These are phyloP conservation scores for Camellia japonica DNA, from an alignment of 148 eudicot genomes.

Conservation along the genomic window DNA sequence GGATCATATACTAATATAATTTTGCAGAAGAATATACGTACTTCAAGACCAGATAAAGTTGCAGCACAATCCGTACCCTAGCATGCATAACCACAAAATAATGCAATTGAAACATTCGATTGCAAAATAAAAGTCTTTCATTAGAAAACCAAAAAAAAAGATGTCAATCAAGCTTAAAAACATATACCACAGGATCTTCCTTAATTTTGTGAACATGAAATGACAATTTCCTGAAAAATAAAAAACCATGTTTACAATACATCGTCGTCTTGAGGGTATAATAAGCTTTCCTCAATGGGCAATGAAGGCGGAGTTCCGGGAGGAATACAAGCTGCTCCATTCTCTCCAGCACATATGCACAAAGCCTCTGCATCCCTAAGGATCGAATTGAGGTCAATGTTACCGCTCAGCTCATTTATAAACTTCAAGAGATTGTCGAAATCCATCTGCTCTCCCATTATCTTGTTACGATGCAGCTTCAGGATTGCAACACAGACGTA, in stretches of 20 bases:
- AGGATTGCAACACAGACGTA: conserved; percentile 82
- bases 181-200: background rate
- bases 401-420: conserved; percentile 84
- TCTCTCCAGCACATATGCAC: conserved; percentile 92
- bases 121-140: background rate
- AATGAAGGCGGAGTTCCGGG: conserved; percentile 95
- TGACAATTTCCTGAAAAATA: background rate
- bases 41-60: conserved; percentile 2
- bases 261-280: conserved; percentile 66
- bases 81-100: background rate
- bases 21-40: background rate
- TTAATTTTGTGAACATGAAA: background rate
- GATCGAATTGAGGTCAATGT: conserved; percentile 62
- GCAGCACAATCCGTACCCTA: background rate
- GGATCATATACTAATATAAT: background rate
- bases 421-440: conserved; percentile 90
- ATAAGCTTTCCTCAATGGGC: conserved; percentile 47
- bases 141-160: background rate
- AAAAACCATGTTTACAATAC: conserved; percentile 35
- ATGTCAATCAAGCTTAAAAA: background rate
- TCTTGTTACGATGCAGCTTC: conserved; percentile 67
- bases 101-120: background rate
- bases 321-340: conserved; percentile 86
- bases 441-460: conserved; percentile 93
- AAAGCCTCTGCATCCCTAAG: conserved; percentile 84